Percentiles rank a stretch among this genome's conserved stretches.
Conservation (phyloP, 257 asterid genomes). For the Misopates orontium region DNA sequence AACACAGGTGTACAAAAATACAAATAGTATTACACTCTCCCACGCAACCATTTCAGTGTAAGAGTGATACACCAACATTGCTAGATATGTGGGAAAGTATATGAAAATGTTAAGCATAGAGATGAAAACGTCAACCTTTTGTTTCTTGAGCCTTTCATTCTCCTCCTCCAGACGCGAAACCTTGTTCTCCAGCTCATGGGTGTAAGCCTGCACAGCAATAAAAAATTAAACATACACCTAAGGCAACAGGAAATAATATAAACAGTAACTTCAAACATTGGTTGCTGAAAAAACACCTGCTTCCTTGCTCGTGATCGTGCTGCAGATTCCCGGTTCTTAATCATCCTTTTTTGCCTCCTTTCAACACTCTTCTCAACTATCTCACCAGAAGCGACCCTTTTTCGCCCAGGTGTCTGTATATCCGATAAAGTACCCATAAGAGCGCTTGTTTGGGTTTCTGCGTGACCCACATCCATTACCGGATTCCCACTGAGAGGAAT, state of each 20-base stretch:
- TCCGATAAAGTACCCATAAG: slow-evolving; percentile 54
- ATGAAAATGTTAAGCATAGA: slow-evolving; percentile 11
- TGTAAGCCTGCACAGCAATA: slow-evolving; percentile 68
- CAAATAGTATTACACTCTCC: neutral
- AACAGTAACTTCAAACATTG: neutral
- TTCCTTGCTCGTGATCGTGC: slow-evolving; percentile 95
- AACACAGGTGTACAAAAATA: neutral
- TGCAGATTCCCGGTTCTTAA: slow-evolving; percentile 92
- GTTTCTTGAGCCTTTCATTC: slow-evolving; percentile 80
- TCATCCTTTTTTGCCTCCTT: slow-evolving; percentile 96
- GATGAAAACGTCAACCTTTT: slow-evolving; percentile 51
- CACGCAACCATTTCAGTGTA: neutral
- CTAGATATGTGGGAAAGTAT: slow-evolving; percentile 14
- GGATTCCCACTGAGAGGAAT: slow-evolving; percentile 41
- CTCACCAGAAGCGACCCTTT: slow-evolving; percentile 69
- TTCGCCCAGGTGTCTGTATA: slow-evolving; percentile 62
- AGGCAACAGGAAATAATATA: neutral
- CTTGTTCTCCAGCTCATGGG: slow-evolving; percentile 93
- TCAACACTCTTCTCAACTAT: slow-evolving; percentile 71
- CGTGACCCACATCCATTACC: slow-evolving; percentile 41
- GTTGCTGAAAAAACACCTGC: slow-evolving; percentile 48
- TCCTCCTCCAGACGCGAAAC: slow-evolving; percentile 85
- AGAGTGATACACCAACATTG: neutral
- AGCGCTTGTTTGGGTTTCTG: slow-evolving; percentile 48
- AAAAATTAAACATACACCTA: neutral